Evolutionary conservation across 768 basidiomycete species (phyloP).

Genomic region (Trichaptum fuscoviolaceum): DNA sequence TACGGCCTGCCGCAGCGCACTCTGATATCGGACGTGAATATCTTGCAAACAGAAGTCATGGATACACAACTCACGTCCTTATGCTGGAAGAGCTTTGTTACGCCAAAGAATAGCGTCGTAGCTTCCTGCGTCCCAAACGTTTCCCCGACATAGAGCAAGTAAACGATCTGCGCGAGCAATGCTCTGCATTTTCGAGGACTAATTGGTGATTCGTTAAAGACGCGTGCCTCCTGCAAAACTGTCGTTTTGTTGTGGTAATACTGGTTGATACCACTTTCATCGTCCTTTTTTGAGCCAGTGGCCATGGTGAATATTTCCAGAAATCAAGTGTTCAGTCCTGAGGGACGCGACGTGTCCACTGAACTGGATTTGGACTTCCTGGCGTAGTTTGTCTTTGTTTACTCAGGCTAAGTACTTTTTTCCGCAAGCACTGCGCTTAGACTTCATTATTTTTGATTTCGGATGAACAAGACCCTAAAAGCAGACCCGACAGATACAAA

Average conservation of each 20-base stretch:
- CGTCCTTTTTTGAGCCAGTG: constrained; percentile 92
- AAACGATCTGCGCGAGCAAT: constrained; percentile 92
- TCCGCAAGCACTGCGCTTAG: not conserved
- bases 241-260: constrained; percentile 98
- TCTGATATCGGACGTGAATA: constrained; percentile 39
- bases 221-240: constrained; percentile 95
- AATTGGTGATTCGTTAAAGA: constrained; percentile 99
- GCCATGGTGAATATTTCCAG: constrained; percentile 52
- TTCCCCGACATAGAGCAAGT: constrained; percentile 95
- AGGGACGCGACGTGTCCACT: constrained; percentile 1
- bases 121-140: constrained; percentile 93
- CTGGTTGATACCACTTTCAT: constrained; percentile 86
- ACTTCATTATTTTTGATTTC: no score
- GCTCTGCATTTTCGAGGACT: constrained; percentile 96
- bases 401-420: not conserved
- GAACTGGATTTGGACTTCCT: not conserved
- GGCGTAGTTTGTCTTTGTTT: not conserved
- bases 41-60: not conserved
- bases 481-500: not conserved
- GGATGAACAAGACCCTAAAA: not conserved
- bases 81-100: constrained; percentile 97
- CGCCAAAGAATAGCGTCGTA: constrained; percentile 96
- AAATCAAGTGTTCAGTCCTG: not conserved
- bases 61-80: constrained; percentile 76
- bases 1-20: constrained; percentile 93